Conservation (phyloP, 2,329 filamentous ascomycete genomes). For the Cladosporium sp. region DNA sequence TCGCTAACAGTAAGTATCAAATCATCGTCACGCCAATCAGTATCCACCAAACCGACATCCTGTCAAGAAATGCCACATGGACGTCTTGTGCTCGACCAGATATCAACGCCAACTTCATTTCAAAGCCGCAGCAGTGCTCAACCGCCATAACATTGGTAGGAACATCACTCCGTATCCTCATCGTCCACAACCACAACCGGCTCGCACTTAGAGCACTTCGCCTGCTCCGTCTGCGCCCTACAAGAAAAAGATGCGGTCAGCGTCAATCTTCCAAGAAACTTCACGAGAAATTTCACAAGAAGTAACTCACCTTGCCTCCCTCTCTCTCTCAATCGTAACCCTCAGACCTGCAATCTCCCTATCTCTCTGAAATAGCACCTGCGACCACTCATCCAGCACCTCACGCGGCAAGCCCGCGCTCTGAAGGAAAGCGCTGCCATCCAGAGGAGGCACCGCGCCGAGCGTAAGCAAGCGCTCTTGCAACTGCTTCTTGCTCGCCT, state of each 20-base stretch:
- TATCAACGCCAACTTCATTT: background rate
- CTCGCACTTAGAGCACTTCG: background rate
- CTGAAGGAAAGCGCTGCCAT: background rate
- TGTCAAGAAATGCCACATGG: background rate
- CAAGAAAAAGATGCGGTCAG: background rate
- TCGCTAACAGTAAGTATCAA: background rate
- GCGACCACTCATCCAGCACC: conserved; percentile 18
- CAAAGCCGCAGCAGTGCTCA: background rate
- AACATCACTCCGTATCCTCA: background rate
- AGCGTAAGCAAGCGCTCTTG: background rate
- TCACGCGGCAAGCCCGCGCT: background rate
- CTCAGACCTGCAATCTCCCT: conserved; percentile 2
- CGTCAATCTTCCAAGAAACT: background rate
- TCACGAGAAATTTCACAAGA: background rate
- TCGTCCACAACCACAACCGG: background rate
- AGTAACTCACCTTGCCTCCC: background rate
- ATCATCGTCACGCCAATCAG: background rate
- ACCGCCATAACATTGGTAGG: background rate
- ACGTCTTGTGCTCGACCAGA: background rate
- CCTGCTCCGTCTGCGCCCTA: background rate
- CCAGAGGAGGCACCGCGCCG: background rate
- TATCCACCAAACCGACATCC: background rate
- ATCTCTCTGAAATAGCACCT: conserved; percentile 11
- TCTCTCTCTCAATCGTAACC: conserved; percentile 1
- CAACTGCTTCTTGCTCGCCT: background rate